phyloP scores from a whole-genome alignment of 2,329 filamentous ascomycete species.

The Colletotrichum camelliae region DNA sequence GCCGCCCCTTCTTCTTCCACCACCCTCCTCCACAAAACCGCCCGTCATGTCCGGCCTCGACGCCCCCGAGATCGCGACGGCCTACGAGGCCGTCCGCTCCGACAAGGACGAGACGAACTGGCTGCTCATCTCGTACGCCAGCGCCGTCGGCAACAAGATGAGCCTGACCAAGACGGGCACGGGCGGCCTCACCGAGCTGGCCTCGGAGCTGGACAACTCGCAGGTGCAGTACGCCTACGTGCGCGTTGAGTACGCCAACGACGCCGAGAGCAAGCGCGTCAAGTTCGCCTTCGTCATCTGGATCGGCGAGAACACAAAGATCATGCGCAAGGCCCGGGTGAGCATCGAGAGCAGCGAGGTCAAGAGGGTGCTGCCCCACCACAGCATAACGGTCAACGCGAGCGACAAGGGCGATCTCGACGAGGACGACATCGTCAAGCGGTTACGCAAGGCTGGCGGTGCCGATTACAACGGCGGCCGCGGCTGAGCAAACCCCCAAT shows the following conservation, averaged over 20 bases:
- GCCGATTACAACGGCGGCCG: constrained; percentile 74
- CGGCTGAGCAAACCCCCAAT: constrained; percentile 41
- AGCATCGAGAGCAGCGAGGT: constrained; percentile 71
- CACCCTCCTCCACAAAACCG: background rate
- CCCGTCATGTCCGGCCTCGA: constrained; percentile 60
- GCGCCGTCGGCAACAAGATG: constrained; percentile 60
- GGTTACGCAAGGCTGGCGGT: constrained; percentile 69
- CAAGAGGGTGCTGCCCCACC: constrained; percentile 67
- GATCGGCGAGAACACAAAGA: constrained; percentile 69
- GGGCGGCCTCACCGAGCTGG: constrained; percentile 65
- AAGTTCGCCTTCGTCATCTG: constrained; percentile 74
- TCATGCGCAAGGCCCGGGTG: constrained; percentile 74
- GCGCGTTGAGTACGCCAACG: constrained; percentile 73
- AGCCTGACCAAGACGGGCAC: constrained; percentile 61
- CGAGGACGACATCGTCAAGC: constrained; percentile 64
- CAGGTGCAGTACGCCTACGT: constrained; percentile 72
- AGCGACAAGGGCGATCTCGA: constrained; percentile 65
- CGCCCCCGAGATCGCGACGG: constrained; percentile 63
- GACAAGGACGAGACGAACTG: constrained; percentile 72
- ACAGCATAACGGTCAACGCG: constrained; percentile 69
- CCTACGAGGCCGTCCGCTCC: constrained; percentile 70
- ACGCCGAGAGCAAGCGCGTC: constrained; percentile 70
- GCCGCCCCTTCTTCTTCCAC: background rate
- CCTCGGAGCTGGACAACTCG: constrained; percentile 57
- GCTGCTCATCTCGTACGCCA: constrained; percentile 69